A percentile compares a stretch with the other conserved stretches of the same genome.
These are phyloP conservation scores for Dactylis glomerata DNA, from an alignment of 176 grass and related monocot genomes.

Conservation along the genomic window DNA sequence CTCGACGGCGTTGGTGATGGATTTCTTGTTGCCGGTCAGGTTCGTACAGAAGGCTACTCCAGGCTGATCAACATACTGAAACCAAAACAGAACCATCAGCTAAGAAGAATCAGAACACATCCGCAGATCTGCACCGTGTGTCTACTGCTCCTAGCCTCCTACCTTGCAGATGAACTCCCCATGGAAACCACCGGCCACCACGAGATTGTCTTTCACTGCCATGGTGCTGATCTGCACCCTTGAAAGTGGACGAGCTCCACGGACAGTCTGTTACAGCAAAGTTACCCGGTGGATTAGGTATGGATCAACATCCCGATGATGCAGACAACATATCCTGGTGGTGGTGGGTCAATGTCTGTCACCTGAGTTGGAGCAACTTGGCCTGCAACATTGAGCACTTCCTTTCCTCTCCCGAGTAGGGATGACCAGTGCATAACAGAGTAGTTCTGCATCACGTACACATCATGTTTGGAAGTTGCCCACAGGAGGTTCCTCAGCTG, in stretches of 20 bases:
- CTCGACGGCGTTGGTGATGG: slow-evolving; percentile 78
- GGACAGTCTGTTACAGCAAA: slow-evolving; percentile 28
- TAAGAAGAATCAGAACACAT: not conserved
- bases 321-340: not conserved
- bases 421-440: slow-evolving; percentile 86
- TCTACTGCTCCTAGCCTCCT: slow-evolving; percentile 25
- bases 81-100: not conserved
- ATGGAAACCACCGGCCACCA: slow-evolving; percentile 80
- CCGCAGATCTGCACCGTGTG: not conserved
- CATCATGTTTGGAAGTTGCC: slow-evolving; percentile 85
- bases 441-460: slow-evolving; percentile 73
- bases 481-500: slow-evolving; percentile 88
- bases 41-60: slow-evolving; percentile 58
- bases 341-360: not conserved
- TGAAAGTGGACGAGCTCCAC: slow-evolving; percentile 37
- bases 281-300: not conserved
- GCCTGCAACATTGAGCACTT: slow-evolving; percentile 62
- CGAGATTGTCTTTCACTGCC: slow-evolving; percentile 60
- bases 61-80: slow-evolving; percentile 55
- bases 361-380: slow-evolving; percentile 44
- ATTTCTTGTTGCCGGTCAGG: slow-evolving; percentile 51
- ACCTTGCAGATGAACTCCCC: slow-evolving; percentile 93
- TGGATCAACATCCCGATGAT: not conserved
- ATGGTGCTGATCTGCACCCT: slow-evolving; percentile 83
- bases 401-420: slow-evolving; percentile 42